Conservation (phyloP, 495 filamentous ascomycete genomes). For the Hypoxylon fragiforme region DNA sequence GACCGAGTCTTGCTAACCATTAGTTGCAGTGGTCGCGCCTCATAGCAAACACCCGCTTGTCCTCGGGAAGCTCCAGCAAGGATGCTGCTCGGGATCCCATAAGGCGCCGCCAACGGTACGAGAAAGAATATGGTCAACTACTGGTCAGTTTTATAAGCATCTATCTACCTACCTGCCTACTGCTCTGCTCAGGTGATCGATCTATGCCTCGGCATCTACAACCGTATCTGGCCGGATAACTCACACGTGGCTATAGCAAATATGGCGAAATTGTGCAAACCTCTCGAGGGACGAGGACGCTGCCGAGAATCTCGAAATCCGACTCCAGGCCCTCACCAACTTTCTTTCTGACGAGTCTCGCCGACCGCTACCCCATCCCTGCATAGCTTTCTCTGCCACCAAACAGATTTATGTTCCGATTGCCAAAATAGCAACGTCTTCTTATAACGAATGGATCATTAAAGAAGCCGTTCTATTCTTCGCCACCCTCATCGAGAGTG, state of each 20-base stretch:
- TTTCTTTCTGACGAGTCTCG: slow-evolving; percentile 88
- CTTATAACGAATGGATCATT: slow-evolving; percentile 77
- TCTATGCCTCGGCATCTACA: not conserved
- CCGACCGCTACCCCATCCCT: slow-evolving; percentile 83
- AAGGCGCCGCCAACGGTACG: slow-evolving; percentile 86
- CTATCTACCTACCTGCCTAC: not conserved
- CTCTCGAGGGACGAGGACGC: slow-evolving; percentile 56
- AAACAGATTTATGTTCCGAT: slow-evolving; percentile 86
- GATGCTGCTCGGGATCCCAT: slow-evolving; percentile 73
- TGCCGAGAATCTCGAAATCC: slow-evolving; percentile 55
- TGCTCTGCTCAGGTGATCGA: no score
- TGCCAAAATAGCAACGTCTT: slow-evolving; percentile 78
- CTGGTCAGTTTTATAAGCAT: slow-evolving; percentile 60
- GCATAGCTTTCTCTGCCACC: slow-evolving; percentile 77
- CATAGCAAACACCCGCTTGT: slow-evolving; percentile 75
- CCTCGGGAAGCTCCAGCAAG: slow-evolving; percentile 59
- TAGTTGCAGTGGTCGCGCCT: slow-evolving; percentile 78
- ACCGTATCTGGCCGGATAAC: not conserved
- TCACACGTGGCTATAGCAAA: slow-evolving; percentile 58
- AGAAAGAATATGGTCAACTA: slow-evolving; percentile 81
- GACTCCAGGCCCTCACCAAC: slow-evolving; percentile 66
- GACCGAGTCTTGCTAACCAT: slow-evolving; percentile 16
- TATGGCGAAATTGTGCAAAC: slow-evolving; percentile 72
- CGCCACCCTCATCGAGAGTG: slow-evolving; percentile 87
- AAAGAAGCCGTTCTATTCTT: slow-evolving; percentile 82